A percentile compares a stretch with the other conserved stretches of the same genome.
Conservation (phyloP, 1,284 basidiomycete genomes). For the Ustilago sp. region DNA sequence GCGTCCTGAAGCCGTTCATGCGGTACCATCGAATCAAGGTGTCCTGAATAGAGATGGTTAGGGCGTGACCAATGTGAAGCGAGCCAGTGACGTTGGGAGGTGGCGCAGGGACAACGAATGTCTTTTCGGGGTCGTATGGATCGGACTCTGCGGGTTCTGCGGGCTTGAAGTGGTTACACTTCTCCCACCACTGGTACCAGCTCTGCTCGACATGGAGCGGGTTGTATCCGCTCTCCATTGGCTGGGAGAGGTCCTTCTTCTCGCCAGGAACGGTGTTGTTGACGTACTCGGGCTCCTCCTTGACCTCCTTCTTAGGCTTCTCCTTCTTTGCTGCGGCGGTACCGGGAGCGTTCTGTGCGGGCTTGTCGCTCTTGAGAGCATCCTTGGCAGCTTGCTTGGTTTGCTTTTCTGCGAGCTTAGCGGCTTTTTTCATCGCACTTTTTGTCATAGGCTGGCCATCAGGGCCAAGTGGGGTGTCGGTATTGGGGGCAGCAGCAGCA, state of each 20-base stretch:
- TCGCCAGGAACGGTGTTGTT: conserved; percentile 65
- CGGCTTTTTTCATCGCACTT: conserved; percentile 62
- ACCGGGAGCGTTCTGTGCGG: conserved; percentile 31
- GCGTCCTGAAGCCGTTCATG: conserved; percentile 91
- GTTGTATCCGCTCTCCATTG: conserved; percentile 92
- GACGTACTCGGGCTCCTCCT: conserved; percentile 64
- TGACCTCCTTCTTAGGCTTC: conserved; percentile 67
- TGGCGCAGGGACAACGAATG: conserved; percentile 89
- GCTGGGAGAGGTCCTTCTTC: conserved; percentile 78
- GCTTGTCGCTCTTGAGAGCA: conserved; percentile 63
- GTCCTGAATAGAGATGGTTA: conserved; percentile 94
- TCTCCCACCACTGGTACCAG: conserved; percentile 99
- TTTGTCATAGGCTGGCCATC: conserved; percentile 59
- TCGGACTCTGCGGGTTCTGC: conserved; percentile 64
- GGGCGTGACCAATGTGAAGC: conserved; percentile 94
- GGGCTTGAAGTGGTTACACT: conserved; percentile 90
- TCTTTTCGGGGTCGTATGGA: conserved; percentile 67
- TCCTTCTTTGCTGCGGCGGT: conserved; percentile 62
- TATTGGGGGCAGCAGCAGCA: conserved; percentile 17
- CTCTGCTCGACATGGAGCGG: conserved; percentile 93
- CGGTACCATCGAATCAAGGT: conserved; percentile 70
- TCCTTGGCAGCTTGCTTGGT: conserved; percentile 64
- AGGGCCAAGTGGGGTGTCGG: conserved; percentile 46
- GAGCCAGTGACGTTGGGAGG: conserved; percentile 99
- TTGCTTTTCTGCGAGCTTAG: conserved; percentile 64